Conservation (phyloP, 1,284 basidiomycete genomes). For the Malassezia vespertilionis region DNA sequence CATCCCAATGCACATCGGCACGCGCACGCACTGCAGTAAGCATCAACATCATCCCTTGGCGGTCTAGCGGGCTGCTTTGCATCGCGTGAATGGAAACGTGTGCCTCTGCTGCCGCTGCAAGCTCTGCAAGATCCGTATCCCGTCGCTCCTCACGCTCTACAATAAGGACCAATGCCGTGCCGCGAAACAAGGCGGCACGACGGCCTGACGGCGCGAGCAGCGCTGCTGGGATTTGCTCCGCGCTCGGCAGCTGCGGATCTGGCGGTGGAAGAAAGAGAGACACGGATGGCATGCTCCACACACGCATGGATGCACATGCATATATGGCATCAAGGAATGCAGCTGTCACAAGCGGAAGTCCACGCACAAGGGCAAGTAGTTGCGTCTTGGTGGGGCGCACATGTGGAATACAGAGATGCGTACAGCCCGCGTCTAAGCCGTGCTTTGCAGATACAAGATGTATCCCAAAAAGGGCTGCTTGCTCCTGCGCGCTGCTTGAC, state of each 20-base stretch:
- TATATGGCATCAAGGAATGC: background rate
- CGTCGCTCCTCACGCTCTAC: slow-evolving; percentile 1
- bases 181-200: slow-evolving; percentile 3
- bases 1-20: background rate
- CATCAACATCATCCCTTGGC: no score
- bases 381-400: slow-evolving; percentile 12
- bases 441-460: background rate
- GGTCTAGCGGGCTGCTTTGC: background rate
- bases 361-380: slow-evolving; percentile 11
- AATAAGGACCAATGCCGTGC: background rate
- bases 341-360: slow-evolving; percentile 3
- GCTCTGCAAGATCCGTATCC: slow-evolving; percentile 7
- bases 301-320: background rate
- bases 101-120: slow-evolving; percentile 11
- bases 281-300: slow-evolving; percentile 5
- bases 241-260: slow-evolving; percentile 2
- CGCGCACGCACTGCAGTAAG: no score
- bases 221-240: background rate
- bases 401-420: slow-evolving; percentile 8
- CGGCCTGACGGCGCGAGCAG: background rate
- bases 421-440: background rate
- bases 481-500: background rate
- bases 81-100: slow-evolving; percentile 6
- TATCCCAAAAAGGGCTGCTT: slow-evolving; percentile 2
- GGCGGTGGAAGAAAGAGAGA: background rate